Base-by-base conservation (phyloP, 148 eudicot species). In the Rhododendron simsii region DNA sequence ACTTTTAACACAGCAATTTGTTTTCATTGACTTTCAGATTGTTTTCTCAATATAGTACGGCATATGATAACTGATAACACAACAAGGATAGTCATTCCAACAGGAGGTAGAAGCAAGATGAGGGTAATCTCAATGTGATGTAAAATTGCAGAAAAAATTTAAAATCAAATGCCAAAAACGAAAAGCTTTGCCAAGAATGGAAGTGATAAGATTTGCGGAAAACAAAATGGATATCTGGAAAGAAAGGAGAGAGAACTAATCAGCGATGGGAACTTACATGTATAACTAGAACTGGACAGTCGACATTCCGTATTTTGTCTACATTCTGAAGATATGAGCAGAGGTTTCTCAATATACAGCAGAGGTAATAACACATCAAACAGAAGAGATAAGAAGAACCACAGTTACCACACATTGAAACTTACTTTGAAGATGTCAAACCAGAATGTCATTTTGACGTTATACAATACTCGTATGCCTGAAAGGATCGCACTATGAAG, bases 401-500 rank as follows among this genome's bases (percentile, higher is more conserved):
- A 30, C 30, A 30, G 30, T 30, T 30, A 30, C 30, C 30, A 39
- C 45, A 35, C 3, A 2, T 10, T 5, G 81, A 84, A 57, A 87
- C 91, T 78, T 90, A 95, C 99, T 88, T 97, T 97, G 91, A 92
- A 97, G 82, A 97, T 97, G 89, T 97, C 99, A 83, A 93, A 97
- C 98, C 98, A 97, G 80, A 97, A 91, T 75, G 99, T 97, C 91
- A 97, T 84, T 90, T 93, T 95, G 81, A 97, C 96, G 37, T 91
- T 91, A 86, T 95, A 96, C 3, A 96, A 86, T 53, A 96, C 99
- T 20, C 98, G 91, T 81, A 96, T 92, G 82, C 99, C 99, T 47
- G 99, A 97, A 84, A 97, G 95, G 57, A 97, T 95, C 59, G 99
- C 99, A 57, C 98, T 97, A 76, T 97, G 99, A 88, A 97, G 99